These are phyloP conservation scores for Jacaranda copaia DNA, from an alignment of 257 asterid genomes.

Conservation along the genomic window DNA sequence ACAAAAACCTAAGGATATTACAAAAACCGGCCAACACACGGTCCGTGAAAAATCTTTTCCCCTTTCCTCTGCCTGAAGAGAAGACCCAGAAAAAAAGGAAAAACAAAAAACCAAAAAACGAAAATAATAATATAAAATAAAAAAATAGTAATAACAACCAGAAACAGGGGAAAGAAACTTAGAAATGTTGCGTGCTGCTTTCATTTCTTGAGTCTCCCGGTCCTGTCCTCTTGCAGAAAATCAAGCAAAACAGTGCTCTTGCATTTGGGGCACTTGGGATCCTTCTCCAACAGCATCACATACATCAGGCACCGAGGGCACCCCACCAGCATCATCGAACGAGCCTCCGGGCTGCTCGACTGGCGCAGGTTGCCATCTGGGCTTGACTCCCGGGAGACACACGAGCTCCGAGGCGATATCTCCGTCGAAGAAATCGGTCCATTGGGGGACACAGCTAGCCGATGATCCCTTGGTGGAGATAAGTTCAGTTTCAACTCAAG, in stretches of 20 bases:
- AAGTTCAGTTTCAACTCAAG: conserved; percentile 54
- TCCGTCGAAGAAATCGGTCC: conserved; percentile 43
- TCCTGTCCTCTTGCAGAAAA: conserved; percentile 50
- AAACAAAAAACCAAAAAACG: background rate
- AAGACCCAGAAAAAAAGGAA: background rate
- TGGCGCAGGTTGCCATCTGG: conserved; percentile 20
- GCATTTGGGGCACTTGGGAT: conserved; percentile 62
- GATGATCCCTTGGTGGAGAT: conserved; percentile 47
- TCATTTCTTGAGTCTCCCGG: conserved; percentile 40
- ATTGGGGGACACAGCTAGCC: conserved; percentile 26
- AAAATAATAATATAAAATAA: background rate
- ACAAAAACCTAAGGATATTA: conserved; percentile 19
- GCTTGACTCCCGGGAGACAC: conserved; percentile 51
- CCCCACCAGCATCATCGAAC: conserved; percentile 55
- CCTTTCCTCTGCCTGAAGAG: background rate
- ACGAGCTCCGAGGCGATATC: conserved; percentile 50
- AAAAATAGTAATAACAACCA: background rate
- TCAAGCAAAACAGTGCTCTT: conserved; percentile 68
- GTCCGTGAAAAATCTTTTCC: background rate
- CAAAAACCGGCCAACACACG: conserved; percentile 28
- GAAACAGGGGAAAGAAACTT: background rate
- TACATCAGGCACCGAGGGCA: conserved; percentile 59
- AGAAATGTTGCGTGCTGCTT: background rate
- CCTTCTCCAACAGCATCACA: conserved; percentile 48
- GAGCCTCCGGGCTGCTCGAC: conserved; percentile 34